Conservation (phyloP, 306 rosid genomes). For the Fragaria iinumae region DNA sequence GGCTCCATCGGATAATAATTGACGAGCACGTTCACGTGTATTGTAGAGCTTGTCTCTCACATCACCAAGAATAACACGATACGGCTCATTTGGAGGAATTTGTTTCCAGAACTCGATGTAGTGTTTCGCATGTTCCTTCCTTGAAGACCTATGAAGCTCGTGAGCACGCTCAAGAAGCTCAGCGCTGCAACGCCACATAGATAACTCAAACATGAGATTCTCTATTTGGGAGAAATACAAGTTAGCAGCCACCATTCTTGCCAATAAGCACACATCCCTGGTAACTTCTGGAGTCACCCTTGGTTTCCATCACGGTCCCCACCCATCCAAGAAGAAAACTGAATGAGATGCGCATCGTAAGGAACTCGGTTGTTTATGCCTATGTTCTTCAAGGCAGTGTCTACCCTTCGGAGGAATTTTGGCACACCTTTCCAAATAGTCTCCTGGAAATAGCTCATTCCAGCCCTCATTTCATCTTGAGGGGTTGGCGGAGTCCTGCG, state of each 20-base stretch:
- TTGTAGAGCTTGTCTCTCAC: constrained; percentile 90
- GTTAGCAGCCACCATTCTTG: constrained; percentile 99
- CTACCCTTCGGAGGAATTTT: constrained; percentile 87
- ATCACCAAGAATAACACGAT: constrained; percentile 91
- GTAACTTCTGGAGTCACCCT: constrained; percentile 98
- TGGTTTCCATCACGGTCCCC: constrained; percentile 98
- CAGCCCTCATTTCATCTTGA: constrained; percentile 98
- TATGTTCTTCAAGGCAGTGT: constrained; percentile 89
- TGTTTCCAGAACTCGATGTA: constrained; percentile 94
- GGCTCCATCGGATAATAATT: constrained; percentile 64
- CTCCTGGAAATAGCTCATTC: constrained; percentile 98
- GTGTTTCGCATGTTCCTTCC: constrained; percentile 78
- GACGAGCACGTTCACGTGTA: constrained; percentile 96
- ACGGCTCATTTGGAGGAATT: constrained; percentile 94
- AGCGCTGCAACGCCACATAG: constrained; percentile 95
- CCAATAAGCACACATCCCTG: constrained; percentile 90
- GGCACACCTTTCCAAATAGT: constrained; percentile 97
- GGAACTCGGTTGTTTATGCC: constrained; percentile 90
- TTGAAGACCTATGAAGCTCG: constrained; percentile 70
- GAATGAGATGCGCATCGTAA: constrained; percentile 89
- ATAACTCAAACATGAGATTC: constrained; percentile 98
- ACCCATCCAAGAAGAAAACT: constrained; percentile 44
- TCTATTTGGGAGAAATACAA: constrained; percentile 95
- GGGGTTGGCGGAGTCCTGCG: constrained; percentile 96
- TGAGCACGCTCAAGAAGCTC: constrained; percentile 79